These are phyloP conservation scores for Senecio squalidus DNA, from an alignment of 140 eudicot genomes.

Conservation along the genomic window DNA sequence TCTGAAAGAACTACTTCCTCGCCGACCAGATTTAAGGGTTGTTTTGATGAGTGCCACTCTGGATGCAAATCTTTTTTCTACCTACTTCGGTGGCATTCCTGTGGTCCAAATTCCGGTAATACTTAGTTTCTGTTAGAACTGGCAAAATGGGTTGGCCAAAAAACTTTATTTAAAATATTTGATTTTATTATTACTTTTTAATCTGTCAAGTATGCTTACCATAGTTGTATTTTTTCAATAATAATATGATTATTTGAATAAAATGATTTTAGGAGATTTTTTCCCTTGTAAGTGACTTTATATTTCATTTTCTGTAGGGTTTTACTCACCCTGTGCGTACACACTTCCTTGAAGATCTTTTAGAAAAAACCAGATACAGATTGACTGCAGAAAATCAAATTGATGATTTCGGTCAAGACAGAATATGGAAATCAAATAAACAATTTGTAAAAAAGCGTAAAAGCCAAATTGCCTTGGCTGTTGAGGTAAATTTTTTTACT, in stretches of 20 bases:
- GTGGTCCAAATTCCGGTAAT: slow-evolving; percentile 73
- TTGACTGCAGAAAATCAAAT: slow-evolving; percentile 80
- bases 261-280: background rate
- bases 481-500: slow-evolving; percentile 49
- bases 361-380: slow-evolving; percentile 74
- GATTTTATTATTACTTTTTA: no score
- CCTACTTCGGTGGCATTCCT: slow-evolving; percentile 84
- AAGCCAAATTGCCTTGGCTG: slow-evolving; percentile 91
- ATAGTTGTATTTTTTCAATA: background rate
- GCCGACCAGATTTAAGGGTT: slow-evolving; percentile 75
- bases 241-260: background rate
- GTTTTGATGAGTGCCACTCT: slow-evolving; percentile 95
- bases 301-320: slow-evolving; percentile 48
- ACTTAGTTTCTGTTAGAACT: background rate
- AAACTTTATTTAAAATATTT: no score
- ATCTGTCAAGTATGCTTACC: background rate
- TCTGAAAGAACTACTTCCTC: slow-evolving; percentile 81
- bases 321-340: slow-evolving; percentile 81
- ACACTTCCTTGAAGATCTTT: slow-evolving; percentile 71
- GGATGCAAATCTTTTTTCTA: slow-evolving; percentile 81
- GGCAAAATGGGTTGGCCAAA: background rate
- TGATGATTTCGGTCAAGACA: slow-evolving; percentile 89
- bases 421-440: slow-evolving; percentile 79
- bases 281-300: background rate
- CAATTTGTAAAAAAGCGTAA: slow-evolving; percentile 77